A percentile compares a stretch with the other conserved stretches of the same genome.
These are phyloP conservation scores for Fusarium stilboides DNA, from an alignment of 2,329 filamentous ascomycete genomes.

Conservation along the genomic window DNA sequence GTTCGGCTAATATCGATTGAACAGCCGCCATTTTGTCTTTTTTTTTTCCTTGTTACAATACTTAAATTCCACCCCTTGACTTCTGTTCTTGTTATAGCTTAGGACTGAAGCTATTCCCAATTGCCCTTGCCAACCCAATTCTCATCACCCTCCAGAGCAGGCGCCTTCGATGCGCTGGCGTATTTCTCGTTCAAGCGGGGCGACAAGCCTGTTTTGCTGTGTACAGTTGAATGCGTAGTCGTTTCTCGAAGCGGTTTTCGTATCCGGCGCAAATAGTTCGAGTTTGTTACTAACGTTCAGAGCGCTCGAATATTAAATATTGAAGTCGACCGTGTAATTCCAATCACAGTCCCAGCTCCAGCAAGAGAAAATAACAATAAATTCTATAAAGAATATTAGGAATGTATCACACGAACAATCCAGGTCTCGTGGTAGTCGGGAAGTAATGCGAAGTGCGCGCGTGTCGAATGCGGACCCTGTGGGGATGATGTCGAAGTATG, in stretches of 20 bases:
- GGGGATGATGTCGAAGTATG: constrained; percentile 48
- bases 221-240: constrained; percentile 5
- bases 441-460: constrained; percentile 26
- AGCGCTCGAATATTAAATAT: constrained; percentile 7
- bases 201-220: constrained; percentile 7
- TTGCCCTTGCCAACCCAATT: constrained; percentile 20
- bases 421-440: constrained; percentile 22
- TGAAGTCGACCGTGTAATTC: background rate
- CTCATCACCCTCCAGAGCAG: constrained; percentile 28
- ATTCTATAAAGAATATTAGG: constrained; percentile 17
- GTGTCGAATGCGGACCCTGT: constrained; percentile 45
- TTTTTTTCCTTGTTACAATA: constrained; percentile 1
- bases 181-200: background rate
- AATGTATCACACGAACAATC: constrained; percentile 19
- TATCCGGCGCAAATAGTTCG: constrained; percentile 18
- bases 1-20: constrained; percentile 55
- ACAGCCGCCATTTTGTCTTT: constrained; percentile 57
- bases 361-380: background rate
- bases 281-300: background rate
- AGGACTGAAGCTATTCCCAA: constrained; percentile 29
- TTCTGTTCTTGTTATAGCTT: constrained; percentile 17
- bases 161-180: constrained; percentile 24
- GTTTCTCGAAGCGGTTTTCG: constrained; percentile 4
- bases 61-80: constrained; percentile 22
- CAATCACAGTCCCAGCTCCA: background rate